A percentile compares a stretch with the other conserved stretches of the same genome.
phyloP scores from a whole-genome alignment of 148 eudicot species.

The Vaccinium myrtillus region DNA sequence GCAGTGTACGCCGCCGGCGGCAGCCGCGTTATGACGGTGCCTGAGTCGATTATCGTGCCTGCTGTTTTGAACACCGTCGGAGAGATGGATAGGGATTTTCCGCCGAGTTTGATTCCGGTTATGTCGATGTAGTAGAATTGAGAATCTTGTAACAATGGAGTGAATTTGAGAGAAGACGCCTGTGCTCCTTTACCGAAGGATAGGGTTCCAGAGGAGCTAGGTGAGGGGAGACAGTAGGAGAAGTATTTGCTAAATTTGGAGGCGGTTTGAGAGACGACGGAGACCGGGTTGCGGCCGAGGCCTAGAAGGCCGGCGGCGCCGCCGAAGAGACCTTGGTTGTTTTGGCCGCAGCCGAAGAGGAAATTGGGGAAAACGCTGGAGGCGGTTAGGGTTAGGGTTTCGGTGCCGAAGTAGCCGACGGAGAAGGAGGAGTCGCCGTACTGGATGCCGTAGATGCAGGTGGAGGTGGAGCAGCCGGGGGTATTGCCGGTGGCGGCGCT shows the following conservation, averaged over 20 bases:
- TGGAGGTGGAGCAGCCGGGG: constrained; percentile 47
- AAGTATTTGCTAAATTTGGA: neutral
- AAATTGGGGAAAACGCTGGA: neutral
- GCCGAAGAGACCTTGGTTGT: constrained; percentile 66
- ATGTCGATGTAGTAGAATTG: constrained; percentile 5
- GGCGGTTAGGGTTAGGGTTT: neutral
- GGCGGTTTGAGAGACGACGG: constrained; percentile 46
- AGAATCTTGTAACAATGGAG: constrained; percentile 22
- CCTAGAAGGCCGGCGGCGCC: constrained; percentile 55
- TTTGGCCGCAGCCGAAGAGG: constrained; percentile 50
- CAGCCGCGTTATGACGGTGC: neutral
- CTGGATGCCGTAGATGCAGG: constrained; percentile 58
- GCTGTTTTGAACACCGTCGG: constrained; percentile 3
- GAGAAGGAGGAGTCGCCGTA: constrained; percentile 47
- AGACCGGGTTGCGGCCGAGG: constrained; percentile 45
- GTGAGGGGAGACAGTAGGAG: constrained; percentile 9
- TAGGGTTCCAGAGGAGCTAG: neutral
- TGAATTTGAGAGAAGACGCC: constrained; percentile 25
- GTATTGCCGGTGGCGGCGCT: constrained; percentile 42
- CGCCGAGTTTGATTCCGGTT: neutral
- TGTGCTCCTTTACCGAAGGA: neutral
- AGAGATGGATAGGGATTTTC: neutral
- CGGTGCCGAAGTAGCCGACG: neutral
- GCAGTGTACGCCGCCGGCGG: neutral
- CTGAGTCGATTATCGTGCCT: neutral